phyloP scores from a whole-genome alignment of 1,284 basidiomycete species.

The Tetrapyrgos nigripes region DNA sequence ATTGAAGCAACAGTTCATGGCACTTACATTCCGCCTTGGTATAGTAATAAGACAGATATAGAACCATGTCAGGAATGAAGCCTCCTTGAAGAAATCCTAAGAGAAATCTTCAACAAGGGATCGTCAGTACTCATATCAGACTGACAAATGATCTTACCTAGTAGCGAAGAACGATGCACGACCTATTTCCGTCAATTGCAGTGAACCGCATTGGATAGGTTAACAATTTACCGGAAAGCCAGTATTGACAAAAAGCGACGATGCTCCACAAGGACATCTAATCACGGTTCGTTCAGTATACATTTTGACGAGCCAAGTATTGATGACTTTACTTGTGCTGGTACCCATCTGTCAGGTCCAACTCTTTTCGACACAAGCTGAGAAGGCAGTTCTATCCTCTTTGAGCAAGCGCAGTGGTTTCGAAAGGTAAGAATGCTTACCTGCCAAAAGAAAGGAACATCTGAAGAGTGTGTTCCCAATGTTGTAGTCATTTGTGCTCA shows the following conservation, averaged over 20 bases:
- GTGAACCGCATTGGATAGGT: too few relatives aligned
- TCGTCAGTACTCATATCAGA: conserved; percentile 26
- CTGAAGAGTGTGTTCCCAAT: conserved; percentile 67
- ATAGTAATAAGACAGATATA: conserved; percentile 76
- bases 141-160: conserved; percentile 43
- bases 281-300: not conserved
- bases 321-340: conserved; percentile 54
- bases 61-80: conserved; percentile 68
- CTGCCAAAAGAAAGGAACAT: conserved; percentile 63
- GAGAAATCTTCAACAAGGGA: conserved; percentile 33
- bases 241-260: conserved; percentile 68
- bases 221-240: too few relatives aligned
- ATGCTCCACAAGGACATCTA: conserved; percentile 63
- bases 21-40: conserved; percentile 59
- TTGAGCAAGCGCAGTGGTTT: not conserved
- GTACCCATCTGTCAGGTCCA: conserved; percentile 78
- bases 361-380: conserved; percentile 75
- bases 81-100: conserved; percentile 51
- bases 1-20: not conserved
- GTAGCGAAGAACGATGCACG: conserved; percentile 58
- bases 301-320: not conserved
- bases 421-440: conserved; percentile 24
- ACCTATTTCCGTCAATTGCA: too few relatives aligned
- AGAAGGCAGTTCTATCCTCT: conserved; percentile 60
- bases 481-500: conserved; percentile 67